Evolutionary conservation across 306 rosid genomes (phyloP).

Genomic region (Cyclanthera cordifolia): DNA sequence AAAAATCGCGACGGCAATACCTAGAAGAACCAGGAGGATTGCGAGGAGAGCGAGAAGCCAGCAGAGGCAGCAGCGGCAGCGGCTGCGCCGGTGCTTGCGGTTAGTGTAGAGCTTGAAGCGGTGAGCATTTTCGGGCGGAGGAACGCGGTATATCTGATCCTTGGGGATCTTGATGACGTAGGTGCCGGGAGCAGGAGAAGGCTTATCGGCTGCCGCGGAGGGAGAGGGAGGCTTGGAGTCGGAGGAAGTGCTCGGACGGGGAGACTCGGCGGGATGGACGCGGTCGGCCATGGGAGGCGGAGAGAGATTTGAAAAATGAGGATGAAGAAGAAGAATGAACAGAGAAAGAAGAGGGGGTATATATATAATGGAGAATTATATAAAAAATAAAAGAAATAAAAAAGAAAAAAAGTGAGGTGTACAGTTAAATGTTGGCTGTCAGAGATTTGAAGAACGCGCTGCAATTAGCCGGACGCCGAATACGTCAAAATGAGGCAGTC

Average conservation of each 20-base stretch:
- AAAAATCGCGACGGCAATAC: constrained; percentile 30
- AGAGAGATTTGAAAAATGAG: not conserved
- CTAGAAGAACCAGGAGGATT: constrained; percentile 28
- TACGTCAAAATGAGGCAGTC: not conserved
- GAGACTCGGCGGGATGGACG: constrained; percentile 45
- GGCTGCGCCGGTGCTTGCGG: constrained; percentile 19
- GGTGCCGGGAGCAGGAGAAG: constrained; percentile 43
- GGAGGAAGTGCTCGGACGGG: constrained; percentile 13
- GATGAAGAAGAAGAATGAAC: not conserved
- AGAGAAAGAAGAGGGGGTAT: not conserved
- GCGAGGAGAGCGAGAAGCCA: constrained; percentile 26
- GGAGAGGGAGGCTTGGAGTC: constrained; percentile 13
- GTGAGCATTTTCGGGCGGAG: constrained; percentile 58
- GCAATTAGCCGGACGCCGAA: constrained; percentile 1
- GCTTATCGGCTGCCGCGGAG: constrained; percentile 25
- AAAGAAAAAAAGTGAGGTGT: not conserved
- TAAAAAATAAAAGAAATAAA: not conserved
- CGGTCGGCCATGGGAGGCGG: constrained; percentile 48
- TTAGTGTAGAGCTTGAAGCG: constrained; percentile 33
- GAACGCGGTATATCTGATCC: constrained; percentile 68
- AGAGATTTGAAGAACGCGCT: not conserved
- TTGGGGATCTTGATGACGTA: constrained; percentile 64
- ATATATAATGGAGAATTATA: not conserved
- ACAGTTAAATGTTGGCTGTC: not conserved
- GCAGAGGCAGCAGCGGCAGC: constrained; percentile 37